These are phyloP conservation scores for Aspergillus baeticus DNA, from an alignment of 495 filamentous ascomycete species.

Conservation along the genomic window DNA sequence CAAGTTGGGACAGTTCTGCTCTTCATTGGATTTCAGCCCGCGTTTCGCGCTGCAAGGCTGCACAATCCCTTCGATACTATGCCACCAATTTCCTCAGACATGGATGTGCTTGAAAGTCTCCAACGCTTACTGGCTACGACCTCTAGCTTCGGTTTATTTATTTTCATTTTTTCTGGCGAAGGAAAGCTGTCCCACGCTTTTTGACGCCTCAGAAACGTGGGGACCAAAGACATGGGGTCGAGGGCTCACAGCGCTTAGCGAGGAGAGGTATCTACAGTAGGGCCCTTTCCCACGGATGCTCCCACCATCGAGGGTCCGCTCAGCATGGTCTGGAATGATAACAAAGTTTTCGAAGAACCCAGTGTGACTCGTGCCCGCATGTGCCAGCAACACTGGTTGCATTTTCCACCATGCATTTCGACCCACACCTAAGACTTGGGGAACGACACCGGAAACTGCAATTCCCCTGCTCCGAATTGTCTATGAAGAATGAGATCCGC, in stretches of 20 bases:
- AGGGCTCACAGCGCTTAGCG: neutral
- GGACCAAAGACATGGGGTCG: neutral
- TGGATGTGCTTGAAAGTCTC: neutral
- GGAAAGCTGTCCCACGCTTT: neutral
- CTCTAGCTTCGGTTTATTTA: neutral
- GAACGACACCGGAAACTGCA: neutral
- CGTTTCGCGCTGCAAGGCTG: conserved; percentile 3
- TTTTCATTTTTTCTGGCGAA: neutral
- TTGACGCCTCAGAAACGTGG: neutral
- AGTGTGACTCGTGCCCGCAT: conserved; percentile 1
- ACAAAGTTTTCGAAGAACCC: neutral
- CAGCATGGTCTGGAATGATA: neutral
- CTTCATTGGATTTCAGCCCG: conserved; percentile 3
- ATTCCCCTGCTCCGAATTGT: neutral
- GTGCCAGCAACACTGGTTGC: conserved; percentile 4
- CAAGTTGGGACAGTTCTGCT: neutral
- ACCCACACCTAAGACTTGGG: conserved; percentile 8
- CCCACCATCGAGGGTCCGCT: neutral
- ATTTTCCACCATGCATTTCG: conserved; percentile 4
- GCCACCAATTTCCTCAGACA: neutral
- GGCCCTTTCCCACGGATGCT: neutral
- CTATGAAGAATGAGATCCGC: neutral
- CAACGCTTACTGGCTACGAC: neutral
- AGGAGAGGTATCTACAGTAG: neutral
- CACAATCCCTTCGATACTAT: neutral